These are phyloP conservation scores for Psilocybe cubensis DNA, from an alignment of 768 basidiomycete genomes.

Conservation along the genomic window DNA sequence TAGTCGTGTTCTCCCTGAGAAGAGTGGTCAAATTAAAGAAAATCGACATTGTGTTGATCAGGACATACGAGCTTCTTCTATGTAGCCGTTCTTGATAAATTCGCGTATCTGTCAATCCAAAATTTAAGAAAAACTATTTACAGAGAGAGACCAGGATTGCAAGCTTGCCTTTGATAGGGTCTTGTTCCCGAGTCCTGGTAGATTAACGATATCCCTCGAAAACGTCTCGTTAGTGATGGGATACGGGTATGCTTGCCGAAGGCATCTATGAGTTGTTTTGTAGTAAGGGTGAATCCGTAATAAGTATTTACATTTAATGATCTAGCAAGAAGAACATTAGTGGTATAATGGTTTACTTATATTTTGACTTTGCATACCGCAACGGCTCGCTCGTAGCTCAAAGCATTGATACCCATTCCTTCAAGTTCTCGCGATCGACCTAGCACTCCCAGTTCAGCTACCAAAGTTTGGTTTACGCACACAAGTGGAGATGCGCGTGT, in stretches of 20 bases:
- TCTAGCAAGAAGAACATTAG: constrained; percentile 10
- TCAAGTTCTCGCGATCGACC: constrained; percentile 64
- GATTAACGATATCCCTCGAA: constrained; percentile 38
- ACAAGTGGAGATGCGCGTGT: constrained; percentile 65
- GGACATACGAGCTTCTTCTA: constrained; percentile 60
- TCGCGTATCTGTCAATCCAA: constrained; percentile 56
- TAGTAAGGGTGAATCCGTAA: background rate
- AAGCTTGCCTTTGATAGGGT: constrained; percentile 47
- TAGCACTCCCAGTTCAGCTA: constrained; percentile 60
- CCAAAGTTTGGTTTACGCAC: constrained; percentile 70
- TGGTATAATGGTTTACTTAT: background rate
- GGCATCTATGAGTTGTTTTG: background rate
- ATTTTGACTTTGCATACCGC: constrained; percentile 49
- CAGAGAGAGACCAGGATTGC: too few species aligned
- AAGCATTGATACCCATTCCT: constrained; percentile 64
- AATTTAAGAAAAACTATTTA: background rate
- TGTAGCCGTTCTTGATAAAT: constrained; percentile 54
- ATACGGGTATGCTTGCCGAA: constrained; percentile 50
- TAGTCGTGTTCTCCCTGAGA: constrained; percentile 45
- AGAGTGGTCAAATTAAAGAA: background rate
- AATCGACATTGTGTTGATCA: constrained; percentile 37
- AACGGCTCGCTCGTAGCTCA: constrained; percentile 76
- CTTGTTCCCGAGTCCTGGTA: constrained; percentile 57
- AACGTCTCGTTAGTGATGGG: constrained; percentile 41
- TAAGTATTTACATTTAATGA: constrained; percentile 31